phyloP scores from a whole-genome alignment of 768 basidiomycete species.

The Naganishia randhawae region DNA sequence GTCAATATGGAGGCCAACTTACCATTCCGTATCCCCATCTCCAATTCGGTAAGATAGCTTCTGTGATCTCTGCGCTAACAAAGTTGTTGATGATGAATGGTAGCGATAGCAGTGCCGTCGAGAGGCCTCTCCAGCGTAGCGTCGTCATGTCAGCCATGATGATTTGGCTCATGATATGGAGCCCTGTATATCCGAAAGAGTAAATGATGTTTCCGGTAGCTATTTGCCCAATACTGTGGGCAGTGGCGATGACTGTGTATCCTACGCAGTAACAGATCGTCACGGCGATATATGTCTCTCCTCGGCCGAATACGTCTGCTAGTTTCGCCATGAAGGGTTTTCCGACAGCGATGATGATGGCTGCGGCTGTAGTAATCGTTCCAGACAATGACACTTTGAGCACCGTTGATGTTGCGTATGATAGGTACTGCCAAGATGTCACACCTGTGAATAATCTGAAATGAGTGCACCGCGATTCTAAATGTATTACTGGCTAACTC shows the following conservation, averaged over 20 bases:
- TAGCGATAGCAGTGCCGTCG: slow-evolving; percentile 39
- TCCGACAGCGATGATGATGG: slow-evolving; percentile 54
- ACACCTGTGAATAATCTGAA: slow-evolving; percentile 45
- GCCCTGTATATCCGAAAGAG: slow-evolving; percentile 49
- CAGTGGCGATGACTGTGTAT: slow-evolving; percentile 41
- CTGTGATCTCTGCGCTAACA: slow-evolving; percentile 51
- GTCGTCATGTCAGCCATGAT: slow-evolving; percentile 54
- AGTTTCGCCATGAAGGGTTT: slow-evolving; percentile 73
- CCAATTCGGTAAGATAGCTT: slow-evolving; percentile 49
- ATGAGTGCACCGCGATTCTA: background rate
- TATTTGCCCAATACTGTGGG: slow-evolving; percentile 41
- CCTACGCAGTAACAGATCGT: slow-evolving; percentile 53
- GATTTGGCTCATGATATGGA: slow-evolving; percentile 53
- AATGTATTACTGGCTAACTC: background rate
- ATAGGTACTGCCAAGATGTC: slow-evolving; percentile 66
- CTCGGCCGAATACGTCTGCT: slow-evolving; percentile 67
- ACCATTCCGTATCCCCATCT: slow-evolving; percentile 53
- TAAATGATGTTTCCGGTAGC: slow-evolving; percentile 52
- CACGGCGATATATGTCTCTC: slow-evolving; percentile 61
- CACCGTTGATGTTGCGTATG: slow-evolving; percentile 60
- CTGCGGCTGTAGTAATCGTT: slow-evolving; percentile 57
- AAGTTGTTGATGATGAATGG: slow-evolving; percentile 53
- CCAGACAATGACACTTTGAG: slow-evolving; percentile 59
- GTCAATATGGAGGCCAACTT: background rate
- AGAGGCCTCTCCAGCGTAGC: slow-evolving; percentile 51